Percentiles rank a stretch among this genome's conserved stretches.
Conservation (phyloP, 495 filamentous ascomycete species). For the Mycothermus thermophilus region DNA sequence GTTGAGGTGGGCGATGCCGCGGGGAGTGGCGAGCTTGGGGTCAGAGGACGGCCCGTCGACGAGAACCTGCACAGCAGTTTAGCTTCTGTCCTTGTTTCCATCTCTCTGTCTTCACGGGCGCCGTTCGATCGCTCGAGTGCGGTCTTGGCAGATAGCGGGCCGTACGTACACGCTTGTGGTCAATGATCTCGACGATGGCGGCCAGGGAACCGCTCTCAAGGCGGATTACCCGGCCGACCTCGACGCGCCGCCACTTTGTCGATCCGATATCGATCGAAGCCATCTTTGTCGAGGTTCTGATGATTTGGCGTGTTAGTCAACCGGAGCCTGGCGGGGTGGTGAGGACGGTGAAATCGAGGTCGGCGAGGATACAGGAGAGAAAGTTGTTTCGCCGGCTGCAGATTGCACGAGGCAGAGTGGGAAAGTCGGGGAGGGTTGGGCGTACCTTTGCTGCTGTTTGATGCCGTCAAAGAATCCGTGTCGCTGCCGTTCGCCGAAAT, state of each 20-base stretch:
- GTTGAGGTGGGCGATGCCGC: constrained; percentile 67
- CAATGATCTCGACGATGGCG: constrained; percentile 95
- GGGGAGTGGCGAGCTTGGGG: constrained; percentile 60
- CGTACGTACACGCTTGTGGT: constrained; percentile 95
- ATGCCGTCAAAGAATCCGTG: constrained; percentile 25
- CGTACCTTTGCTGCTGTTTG: constrained; percentile 25
- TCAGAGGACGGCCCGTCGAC: constrained; percentile 82
- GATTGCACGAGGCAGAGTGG: too few species aligned
- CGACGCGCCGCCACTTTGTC: constrained; percentile 66
- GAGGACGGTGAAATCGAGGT: constrained; percentile 5
- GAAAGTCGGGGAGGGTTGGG: constrained; percentile 8
- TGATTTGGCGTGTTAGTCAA: constrained; percentile 16
- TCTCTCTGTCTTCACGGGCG: constrained; percentile 4
- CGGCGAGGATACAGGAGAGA: too few species aligned
- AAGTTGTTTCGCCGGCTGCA: constrained; percentile 5
- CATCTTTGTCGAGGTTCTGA: constrained; percentile 21
- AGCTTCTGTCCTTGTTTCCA: constrained; percentile 11
- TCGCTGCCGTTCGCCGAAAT: constrained; percentile 23
- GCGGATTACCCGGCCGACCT: constrained; percentile 84
- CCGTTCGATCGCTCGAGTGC: too few species aligned
- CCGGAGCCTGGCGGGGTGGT: background rate
- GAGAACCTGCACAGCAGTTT: constrained; percentile 54
- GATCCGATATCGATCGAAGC: constrained; percentile 22
- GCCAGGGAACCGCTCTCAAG: constrained; percentile 76
- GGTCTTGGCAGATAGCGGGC: constrained; percentile 2